A percentile compares a stretch with the other conserved stretches of the same genome.
These are phyloP conservation scores for Udeniomyces megalosporus DNA, from an alignment of 768 basidiomycete species.

Conservation along the genomic window DNA sequence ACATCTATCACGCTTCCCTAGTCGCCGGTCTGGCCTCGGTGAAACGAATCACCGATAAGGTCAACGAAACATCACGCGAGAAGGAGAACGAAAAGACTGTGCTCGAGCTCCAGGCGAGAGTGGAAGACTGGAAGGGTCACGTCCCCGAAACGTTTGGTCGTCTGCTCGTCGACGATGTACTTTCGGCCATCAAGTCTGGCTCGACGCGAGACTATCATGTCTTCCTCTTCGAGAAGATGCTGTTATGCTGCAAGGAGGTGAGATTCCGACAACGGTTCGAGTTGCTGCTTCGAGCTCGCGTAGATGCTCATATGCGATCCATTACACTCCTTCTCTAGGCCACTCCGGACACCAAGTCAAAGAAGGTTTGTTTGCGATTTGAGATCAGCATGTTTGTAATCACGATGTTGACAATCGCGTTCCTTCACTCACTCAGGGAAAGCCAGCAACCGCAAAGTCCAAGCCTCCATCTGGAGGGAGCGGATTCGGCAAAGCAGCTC, in stretches of 20 bases:
- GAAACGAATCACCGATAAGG: slow-evolving; percentile 82
- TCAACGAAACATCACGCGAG: slow-evolving; percentile 85
- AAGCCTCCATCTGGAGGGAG: neutral
- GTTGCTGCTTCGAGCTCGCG: neutral
- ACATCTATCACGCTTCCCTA: slow-evolving; percentile 62
- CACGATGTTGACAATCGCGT: neutral
- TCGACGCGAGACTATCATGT: slow-evolving; percentile 97
- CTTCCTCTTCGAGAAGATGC: slow-evolving; percentile 96
- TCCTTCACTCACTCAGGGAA: neutral
- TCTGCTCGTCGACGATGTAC: slow-evolving; percentile 84
- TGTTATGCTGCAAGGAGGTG: slow-evolving; percentile 94
- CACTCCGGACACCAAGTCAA: slow-evolving; percentile 1
- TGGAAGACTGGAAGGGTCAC: slow-evolving; percentile 99
- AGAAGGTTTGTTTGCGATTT: neutral
- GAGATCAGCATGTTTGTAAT: no score
- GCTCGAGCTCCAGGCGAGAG: slow-evolving; percentile 62
- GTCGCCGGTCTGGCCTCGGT: slow-evolving; percentile 68
- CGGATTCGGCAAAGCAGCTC: slow-evolving; percentile 40
- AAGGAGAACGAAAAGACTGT: slow-evolving; percentile 82
- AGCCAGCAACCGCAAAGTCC: neutral
- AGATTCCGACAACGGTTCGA: neutral
- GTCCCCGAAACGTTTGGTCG: slow-evolving; percentile 86
- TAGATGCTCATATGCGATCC: neutral
- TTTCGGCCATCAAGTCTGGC: slow-evolving; percentile 87
- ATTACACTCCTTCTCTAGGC: neutral